Conservation (phyloP, 2,329 filamentous ascomycete species). For the Lachnellula suecica region DNA sequence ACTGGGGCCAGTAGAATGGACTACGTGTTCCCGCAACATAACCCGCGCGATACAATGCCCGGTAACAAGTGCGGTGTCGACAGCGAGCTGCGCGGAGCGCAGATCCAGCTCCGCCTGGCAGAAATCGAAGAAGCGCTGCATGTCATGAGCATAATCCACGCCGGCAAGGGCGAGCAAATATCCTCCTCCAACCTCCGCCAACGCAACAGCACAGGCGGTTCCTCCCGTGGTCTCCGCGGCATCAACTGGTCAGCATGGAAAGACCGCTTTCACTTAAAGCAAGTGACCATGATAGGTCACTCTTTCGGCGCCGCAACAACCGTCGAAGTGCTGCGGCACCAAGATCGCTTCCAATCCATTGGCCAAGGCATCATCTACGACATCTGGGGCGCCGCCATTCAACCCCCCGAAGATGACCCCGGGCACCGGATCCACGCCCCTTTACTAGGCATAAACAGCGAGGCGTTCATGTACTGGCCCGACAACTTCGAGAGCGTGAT, state of each 20-base stretch:
- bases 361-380: slow-evolving; percentile 66
- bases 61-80: slow-evolving; percentile 61
- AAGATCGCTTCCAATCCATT: slow-evolving; percentile 54
- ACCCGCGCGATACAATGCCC: slow-evolving; percentile 49
- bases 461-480: slow-evolving; percentile 71
- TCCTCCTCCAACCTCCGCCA: slow-evolving; percentile 51
- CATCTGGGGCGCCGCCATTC: slow-evolving; percentile 56
- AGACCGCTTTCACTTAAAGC: slow-evolving; percentile 51
- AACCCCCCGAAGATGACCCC: slow-evolving; percentile 41
- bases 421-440: slow-evolving; percentile 49
- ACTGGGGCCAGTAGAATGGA: slow-evolving; percentile 51
- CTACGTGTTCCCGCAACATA: slow-evolving; percentile 62
- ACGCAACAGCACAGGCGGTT: slow-evolving; percentile 51
- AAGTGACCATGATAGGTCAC: slow-evolving; percentile 63
- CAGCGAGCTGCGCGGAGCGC: slow-evolving; percentile 55
- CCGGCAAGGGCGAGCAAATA: slow-evolving; percentile 52
- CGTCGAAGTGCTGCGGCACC: slow-evolving; percentile 56
- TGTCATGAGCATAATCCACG: slow-evolving; percentile 53
- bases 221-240: slow-evolving; percentile 56
- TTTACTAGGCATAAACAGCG: slow-evolving; percentile 62
- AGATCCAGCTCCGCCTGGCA: slow-evolving; percentile 61
- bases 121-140: slow-evolving; percentile 64
- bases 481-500: slow-evolving; percentile 60
- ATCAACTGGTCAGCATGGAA: slow-evolving; percentile 57
- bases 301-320: slow-evolving; percentile 67